Evolutionary conservation across 1,139 yeast genomes (phyloP).

Genomic region (Diutina scorzettiae): DNA sequence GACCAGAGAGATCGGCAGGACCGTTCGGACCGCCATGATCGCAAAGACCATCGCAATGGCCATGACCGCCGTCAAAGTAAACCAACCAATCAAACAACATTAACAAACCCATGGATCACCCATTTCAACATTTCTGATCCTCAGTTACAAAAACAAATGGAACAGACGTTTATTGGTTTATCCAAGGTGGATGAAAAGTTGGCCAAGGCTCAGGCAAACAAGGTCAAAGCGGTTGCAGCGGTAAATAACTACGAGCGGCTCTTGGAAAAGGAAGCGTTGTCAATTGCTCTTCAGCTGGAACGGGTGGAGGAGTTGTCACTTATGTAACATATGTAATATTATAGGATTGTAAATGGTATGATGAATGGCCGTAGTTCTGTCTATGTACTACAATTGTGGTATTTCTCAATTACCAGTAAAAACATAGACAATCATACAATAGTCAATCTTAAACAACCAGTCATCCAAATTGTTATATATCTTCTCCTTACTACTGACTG

Average conservation of each 20-base stretch:
- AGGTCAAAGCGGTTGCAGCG: background rate
- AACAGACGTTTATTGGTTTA: background rate
- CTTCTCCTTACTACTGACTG: no score
- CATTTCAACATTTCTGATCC: background rate
- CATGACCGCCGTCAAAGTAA: background rate
- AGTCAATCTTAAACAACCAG: no score
- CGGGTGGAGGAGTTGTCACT: conserved; percentile 4
- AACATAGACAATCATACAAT: no score
- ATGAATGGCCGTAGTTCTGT: no score
- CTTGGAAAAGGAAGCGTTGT: background rate
- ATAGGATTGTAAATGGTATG: no score
- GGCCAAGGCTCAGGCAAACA: background rate
- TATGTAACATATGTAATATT: background rate
- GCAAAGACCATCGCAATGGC: background rate
- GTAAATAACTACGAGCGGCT: background rate
- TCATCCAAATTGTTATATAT: no score
- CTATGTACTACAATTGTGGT: no score
- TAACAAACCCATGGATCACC: background rate
- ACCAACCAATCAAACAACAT: background rate
- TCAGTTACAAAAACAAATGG: background rate
- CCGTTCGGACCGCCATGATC: background rate
- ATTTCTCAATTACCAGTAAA: no score
- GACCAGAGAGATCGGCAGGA: background rate
- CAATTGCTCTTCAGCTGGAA: background rate
- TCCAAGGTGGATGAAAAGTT: background rate